A percentile compares a stretch with the other conserved stretches of the same genome.
These are phyloP conservation scores for Paecilomyces formosus DNA, from an alignment of 2,329 filamentous ascomycete genomes.

Conservation along the genomic window DNA sequence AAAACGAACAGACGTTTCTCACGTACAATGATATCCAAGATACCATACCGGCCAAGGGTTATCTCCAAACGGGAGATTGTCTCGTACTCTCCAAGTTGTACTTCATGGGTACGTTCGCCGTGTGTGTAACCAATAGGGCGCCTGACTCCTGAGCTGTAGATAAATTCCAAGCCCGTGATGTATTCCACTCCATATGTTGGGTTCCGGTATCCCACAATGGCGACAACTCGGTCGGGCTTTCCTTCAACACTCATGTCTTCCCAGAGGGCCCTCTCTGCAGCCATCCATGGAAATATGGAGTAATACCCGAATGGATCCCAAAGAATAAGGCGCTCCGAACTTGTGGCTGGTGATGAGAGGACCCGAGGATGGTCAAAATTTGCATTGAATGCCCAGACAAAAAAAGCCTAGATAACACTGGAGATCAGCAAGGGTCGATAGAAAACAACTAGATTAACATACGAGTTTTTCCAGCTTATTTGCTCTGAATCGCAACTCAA, in stretches of 20 bases:
- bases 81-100: too few species aligned
- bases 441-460: neutral
- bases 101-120: too few species aligned
- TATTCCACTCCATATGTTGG: too few species aligned
- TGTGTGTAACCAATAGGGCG: too few species aligned
- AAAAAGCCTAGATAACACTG: neutral
- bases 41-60: too few species aligned
- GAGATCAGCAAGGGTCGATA: neutral
- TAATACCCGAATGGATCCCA: neutral
- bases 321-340: neutral
- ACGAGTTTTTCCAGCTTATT: conserved; percentile 2
- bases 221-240: too few species aligned
- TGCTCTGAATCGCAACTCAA: conserved; percentile 1
- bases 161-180: too few species aligned
- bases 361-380: conserved; percentile 1
- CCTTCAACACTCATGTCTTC: neutral
- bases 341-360: neutral
- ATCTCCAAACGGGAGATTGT: too few species aligned
- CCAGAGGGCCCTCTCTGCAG: neutral
- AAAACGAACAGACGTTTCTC: neutral
- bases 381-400: conserved; percentile 2
- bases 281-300: too few species aligned
- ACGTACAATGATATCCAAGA: neutral
- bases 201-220: too few species aligned
- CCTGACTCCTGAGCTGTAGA: too few species aligned